phyloP scores from a whole-genome alignment of 2,329 filamentous ascomycete species.

The Tolypocladium cylindrosporum region DNA sequence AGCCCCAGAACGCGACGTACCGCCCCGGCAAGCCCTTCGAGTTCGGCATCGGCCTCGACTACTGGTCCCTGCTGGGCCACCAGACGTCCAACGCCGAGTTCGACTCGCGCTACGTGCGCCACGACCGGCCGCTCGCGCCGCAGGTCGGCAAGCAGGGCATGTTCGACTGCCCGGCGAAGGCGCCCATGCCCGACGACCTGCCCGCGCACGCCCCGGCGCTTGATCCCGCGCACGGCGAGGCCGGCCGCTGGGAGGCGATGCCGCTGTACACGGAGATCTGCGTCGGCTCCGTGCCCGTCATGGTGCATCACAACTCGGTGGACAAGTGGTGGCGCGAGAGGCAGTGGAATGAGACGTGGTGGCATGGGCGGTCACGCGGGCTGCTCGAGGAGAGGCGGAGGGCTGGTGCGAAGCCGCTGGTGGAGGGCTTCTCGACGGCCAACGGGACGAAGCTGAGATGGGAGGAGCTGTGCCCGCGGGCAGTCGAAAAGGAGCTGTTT shows the following conservation, averaged over 20 bases:
- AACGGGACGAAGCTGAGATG: constrained; percentile 9
- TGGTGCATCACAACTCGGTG: constrained; percentile 17
- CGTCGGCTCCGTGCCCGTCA: constrained; percentile 15
- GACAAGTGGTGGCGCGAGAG: constrained; percentile 10
- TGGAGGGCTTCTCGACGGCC: constrained; percentile 7
- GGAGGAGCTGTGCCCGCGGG: constrained; percentile 14
- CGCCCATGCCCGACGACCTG: constrained; percentile 8
- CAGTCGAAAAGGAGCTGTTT: constrained; percentile 15
- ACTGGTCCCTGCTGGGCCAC: constrained; percentile 15
- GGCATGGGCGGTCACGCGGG: constrained; percentile 8
- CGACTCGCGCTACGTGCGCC: constrained; percentile 14
- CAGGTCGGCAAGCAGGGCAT: constrained; percentile 11
- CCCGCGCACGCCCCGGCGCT: constrained; percentile 1
- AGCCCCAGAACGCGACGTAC: constrained; percentile 9
- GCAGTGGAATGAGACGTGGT: constrained; percentile 16
- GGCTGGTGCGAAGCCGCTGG: constrained; percentile 7
- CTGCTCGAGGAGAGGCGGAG: constrained; percentile 9
- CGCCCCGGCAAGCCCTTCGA: constrained; percentile 11
- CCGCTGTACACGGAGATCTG: constrained; percentile 18
- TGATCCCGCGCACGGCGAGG: constrained; percentile 2
- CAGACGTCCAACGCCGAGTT: constrained; percentile 13
- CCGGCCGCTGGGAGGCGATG: constrained; percentile 12
- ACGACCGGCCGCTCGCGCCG: constrained; percentile 8
- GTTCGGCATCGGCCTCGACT: constrained; percentile 17
- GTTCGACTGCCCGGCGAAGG: constrained; percentile 11